Base-by-base conservation (phyloP, 768 basidiomycete genomes). In the Pleurotus sapidus region DNA sequence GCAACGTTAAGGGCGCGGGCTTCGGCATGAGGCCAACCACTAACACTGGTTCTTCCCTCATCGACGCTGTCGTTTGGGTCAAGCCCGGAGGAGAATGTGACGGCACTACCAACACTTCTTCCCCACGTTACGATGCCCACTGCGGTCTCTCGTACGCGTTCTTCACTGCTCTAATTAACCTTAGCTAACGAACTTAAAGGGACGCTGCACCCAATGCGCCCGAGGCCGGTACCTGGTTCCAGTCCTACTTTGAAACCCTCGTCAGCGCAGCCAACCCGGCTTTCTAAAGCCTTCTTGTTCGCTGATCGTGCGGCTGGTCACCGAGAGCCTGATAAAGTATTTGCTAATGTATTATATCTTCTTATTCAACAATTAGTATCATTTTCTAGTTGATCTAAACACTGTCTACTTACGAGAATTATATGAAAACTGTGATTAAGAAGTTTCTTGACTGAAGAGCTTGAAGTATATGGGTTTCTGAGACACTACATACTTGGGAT, bases 51-150 rank as follows among this genome's bases (percentile, higher is more conserved):
- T 77, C 76, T 46, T 67, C 73, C 49, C 72, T 79, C 62, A 81
- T 86, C 59, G 84, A 86, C 64, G 70, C 84, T 48, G 80, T 86
- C 64, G 82, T 84, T 59, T 86, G 84, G 84, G 77, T 83, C 62
- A 87, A 87, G 74, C 84, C 85, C 39, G 84, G 84, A 77, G 84
- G 85, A 63, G 84, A 86, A 70, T 82, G 77, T 60, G 84, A 86
- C 63, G 84, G 85, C 63, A 86, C 84, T 34, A 77, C 73, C 59
- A 77, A 86, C 75, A 76, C 73, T 48, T 79, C 80, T 14, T 70
- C 84, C 20, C 64, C 75, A 12, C 78, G 83, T 49, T 84, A 74
- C 67, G 84, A 86, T 62, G 66, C 72, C 20, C 75, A 79, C 61
- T 84, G 83, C 63, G 74, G 73, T 50, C 69, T 65, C 57, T 68